Evolutionary conservation across 257 asterid genomes (phyloP), one percentile per base, ranked within the genome.

Genomic region (Scutellaria galericulata): DNA sequence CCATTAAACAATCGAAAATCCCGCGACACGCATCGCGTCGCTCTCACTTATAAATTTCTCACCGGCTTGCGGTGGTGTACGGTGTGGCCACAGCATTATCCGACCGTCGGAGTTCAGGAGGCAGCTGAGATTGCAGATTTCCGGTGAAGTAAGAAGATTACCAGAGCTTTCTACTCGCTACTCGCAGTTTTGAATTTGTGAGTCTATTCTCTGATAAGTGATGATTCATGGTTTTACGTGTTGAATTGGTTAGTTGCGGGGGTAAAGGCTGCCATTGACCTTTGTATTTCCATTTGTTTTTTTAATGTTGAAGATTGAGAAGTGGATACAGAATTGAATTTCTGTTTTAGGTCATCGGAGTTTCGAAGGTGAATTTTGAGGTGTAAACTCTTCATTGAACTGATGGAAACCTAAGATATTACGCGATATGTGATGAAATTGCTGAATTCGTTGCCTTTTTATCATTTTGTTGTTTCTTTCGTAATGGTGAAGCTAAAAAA

Each of bases 41-140:
- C 65, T 18, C 73, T 24, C 41, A 7, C 5, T 12, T 13, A 27
- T 55, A 6, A 11, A 12, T n/a, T 53, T 27, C 7, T 44, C 22
- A 12, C 55, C 46, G 57, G 9, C 66, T 55, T 12, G 31, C 12
- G 60, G 61, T 39, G 70, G 60, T 13, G 37, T 39, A 45, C 42
- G 66, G 50, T 13, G 35, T 54, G 64, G 22, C 27, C 27, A 24
- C 58, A 10, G 64, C 51, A 7, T 58, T 60, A 52, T 6, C 11
- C 69, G 41, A 64, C 51, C 50, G 46, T 9, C 3, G 20, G 24
- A 44, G 9, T 22, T 75, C 27, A 22, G 41, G 13, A 31, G 61
- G 73, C 27, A 56, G 69, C 77, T 71, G 7, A 7, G 57, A 64
- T 77, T 53, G 31, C 64, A 14, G 40, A 44, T 70, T 67, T 63